Evolutionary conservation across 208 protist species (phyloP), one percentile per base, ranked within the genome.

Genomic region (Trypanosoma congolense): DNA sequence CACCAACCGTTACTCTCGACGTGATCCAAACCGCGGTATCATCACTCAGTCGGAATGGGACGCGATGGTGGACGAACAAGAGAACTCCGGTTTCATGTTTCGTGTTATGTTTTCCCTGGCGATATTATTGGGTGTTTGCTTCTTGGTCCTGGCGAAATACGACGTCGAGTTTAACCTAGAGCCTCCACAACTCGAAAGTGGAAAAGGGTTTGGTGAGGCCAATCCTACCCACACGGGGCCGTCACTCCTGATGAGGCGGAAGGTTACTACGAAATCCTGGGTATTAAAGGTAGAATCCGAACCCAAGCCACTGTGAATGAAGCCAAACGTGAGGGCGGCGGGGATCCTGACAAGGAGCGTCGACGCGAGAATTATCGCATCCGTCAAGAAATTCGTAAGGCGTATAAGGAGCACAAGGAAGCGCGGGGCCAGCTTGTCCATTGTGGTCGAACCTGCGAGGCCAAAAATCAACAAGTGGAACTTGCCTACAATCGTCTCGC

Each of bases 81-180:
- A 90, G 42, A 77, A 88, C 60, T 90, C 80, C 14, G 83, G 87
- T 22, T 80, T 59, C 41, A 64, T 33, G 14, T 93, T 93, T 56
- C 80, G 83, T 22, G 69, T 67, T 52, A 36, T 77, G 36, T 90
- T 89, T 65, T 67, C 65, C 44, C 31, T 77, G 24, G n/a, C 85
- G 44, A 35, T 91, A 14, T 1, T 91, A 3, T 41, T 67, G 46
- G 47, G 61, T 28, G 29, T 93, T n/a, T 30, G 74, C 31, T 16
- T 90, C 18, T 56, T 93, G 5, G 45, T 51, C 4, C 67, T 83
- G 16, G 70, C 70, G 26, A 93, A 91, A 65, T 93, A 89, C 45
- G 87, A 93, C 55, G 73, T 80, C 38, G 87, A 93, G 73, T 89
- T 82, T 71, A 84, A 82, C 52, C 12, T 93, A 4, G 83, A 93